Evolutionary conservation across 1,284 basidiomycete species (phyloP).

Genomic region (Ustilago tritici): DNA sequence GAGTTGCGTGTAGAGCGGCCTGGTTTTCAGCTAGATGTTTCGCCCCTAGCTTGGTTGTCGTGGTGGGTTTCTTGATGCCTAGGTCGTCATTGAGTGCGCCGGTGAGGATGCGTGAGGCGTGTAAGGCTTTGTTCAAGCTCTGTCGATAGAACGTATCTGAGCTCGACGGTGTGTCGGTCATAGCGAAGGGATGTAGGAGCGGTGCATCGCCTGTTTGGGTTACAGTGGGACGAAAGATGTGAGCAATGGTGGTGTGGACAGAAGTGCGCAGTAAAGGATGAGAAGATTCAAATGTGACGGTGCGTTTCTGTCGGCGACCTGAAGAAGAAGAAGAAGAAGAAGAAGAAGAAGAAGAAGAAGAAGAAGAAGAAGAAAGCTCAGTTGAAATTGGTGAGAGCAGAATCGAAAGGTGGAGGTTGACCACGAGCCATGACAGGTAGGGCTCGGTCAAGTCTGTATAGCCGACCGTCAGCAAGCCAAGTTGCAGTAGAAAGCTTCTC

Average conservation of each 20-base stretch:
- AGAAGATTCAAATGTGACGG: too few species aligned
- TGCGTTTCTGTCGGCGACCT: too few species aligned
- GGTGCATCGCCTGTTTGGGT: slow-evolving; percentile 4
- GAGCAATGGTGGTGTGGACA: too few species aligned
- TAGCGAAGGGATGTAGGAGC: neutral
- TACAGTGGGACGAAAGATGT: neutral
- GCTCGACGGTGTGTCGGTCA: slow-evolving; percentile 28
- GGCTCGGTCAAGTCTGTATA: neutral
- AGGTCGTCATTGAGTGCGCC: slow-evolving; percentile 42
- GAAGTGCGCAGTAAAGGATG: neutral
- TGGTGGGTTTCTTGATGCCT: slow-evolving; percentile 31
- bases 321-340: neutral
- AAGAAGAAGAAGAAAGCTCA: slow-evolving; percentile 1
- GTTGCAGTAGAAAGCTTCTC: neutral
- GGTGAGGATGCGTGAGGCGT: slow-evolving; percentile 37
- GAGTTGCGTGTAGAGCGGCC: slow-evolving; percentile 26
- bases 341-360: neutral
- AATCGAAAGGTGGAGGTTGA: neutral
- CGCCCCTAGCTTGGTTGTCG: slow-evolving; percentile 29
- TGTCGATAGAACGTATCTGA: slow-evolving; percentile 36
- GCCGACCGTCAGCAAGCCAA: neutral
- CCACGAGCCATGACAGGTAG: neutral
- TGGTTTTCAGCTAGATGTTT: slow-evolving; percentile 22
- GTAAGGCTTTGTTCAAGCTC: slow-evolving; percentile 31
- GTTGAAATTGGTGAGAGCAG: neutral